Evolutionary conservation across 257 asterid species (phyloP).

Genomic region (Primulina tabacum): DNA sequence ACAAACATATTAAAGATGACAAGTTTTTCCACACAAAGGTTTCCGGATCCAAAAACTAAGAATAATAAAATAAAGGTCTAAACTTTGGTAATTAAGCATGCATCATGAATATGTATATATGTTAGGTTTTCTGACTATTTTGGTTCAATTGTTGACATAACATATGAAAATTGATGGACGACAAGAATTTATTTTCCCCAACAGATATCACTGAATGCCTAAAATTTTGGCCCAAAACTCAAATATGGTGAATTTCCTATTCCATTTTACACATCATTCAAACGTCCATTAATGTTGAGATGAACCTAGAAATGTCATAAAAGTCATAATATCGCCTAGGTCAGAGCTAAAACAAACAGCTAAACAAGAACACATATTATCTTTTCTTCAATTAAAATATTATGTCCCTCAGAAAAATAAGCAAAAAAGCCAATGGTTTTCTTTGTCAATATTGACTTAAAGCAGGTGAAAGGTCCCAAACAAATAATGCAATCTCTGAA

Average conservation of each 20-base stretch:
- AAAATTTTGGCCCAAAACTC: too few species aligned
- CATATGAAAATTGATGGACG: too few species aligned
- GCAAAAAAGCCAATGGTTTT: too few species aligned
- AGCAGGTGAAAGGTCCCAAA: not conserved
- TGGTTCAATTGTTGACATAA: too few species aligned
- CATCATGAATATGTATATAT: too few species aligned
- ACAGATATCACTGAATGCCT: too few species aligned
- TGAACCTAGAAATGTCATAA: not conserved
- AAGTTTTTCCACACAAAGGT: slow-evolving; percentile 2
- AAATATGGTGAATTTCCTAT: not conserved
- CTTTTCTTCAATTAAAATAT: too few species aligned
- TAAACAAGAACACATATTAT: too few species aligned
- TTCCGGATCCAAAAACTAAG: not conserved
- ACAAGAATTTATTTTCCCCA: too few species aligned
- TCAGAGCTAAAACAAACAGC: too few species aligned
- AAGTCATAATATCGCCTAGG: too few species aligned
- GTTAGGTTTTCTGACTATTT: too few species aligned
- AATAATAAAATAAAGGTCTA: not conserved
- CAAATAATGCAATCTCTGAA: not conserved
- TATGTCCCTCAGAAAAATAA: not conserved
- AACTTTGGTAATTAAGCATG: not conserved
- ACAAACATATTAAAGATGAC: not conserved
- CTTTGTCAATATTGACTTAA: not conserved
- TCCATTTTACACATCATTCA: not conserved
- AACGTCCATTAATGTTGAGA: not conserved